Conservation (phyloP, 805 yeast genomes). For the Sungouiella thailandica region DNA sequence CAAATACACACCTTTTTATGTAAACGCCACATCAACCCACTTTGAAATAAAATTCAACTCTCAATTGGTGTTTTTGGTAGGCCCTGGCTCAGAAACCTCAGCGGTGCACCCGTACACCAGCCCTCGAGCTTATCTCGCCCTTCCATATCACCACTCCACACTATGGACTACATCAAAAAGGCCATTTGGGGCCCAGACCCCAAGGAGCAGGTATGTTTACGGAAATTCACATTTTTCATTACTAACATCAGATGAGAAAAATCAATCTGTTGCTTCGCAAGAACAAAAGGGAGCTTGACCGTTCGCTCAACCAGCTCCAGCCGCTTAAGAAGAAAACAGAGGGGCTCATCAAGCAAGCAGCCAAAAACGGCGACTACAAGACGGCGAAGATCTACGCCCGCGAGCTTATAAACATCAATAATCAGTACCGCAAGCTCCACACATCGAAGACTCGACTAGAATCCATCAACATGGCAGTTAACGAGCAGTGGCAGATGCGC, state of each 20-base stretch:
- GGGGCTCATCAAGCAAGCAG: constrained; percentile 65
- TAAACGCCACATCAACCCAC: no score
- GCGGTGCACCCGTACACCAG: constrained; percentile 1
- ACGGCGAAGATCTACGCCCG: constrained; percentile 76
- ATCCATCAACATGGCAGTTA: constrained; percentile 81
- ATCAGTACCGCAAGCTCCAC: constrained; percentile 69
- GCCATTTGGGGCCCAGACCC: constrained; percentile 98
- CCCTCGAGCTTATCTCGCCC: neutral
- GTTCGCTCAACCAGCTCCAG: constrained; percentile 60
- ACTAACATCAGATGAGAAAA: constrained; percentile 48
- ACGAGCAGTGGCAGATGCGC: constrained; percentile 84
- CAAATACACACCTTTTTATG: no score
- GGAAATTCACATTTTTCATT: neutral
- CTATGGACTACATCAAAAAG: constrained; percentile 79
- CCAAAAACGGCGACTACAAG: constrained; percentile 69
- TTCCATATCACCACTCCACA: neutral
- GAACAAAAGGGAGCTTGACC: constrained; percentile 79
- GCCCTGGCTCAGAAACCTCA: no score
- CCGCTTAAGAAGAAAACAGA: constrained; percentile 72
- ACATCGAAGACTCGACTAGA: constrained; percentile 82
- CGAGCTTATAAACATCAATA: constrained; percentile 69
- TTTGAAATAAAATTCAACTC: no score
- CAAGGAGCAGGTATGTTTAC: constrained; percentile 61
- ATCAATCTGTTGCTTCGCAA: constrained; percentile 77
- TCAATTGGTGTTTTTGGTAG: no score